phyloP scores from a whole-genome alignment of 116 monocot species.

The Cymodocea nodosa region DNA sequence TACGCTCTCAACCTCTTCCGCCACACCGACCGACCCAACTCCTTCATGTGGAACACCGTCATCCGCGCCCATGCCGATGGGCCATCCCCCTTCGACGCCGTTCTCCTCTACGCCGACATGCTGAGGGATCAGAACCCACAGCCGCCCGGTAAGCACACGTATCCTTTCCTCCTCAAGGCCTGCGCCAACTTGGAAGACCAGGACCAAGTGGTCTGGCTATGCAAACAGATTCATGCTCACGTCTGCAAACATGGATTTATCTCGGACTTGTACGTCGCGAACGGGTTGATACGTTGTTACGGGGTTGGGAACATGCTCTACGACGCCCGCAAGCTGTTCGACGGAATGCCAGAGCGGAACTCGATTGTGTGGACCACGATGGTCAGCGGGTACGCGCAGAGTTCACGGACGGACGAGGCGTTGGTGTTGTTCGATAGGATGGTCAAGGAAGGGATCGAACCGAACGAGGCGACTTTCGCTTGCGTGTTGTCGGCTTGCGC shows the following conservation, averaged over 20 bases:
- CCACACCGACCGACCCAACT: slow-evolving; percentile 26
- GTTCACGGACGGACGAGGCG: slow-evolving; percentile 19
- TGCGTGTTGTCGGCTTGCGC: slow-evolving; percentile 58
- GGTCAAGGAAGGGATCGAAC: slow-evolving; percentile 30
- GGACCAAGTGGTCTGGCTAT: background rate
- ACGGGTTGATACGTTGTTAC: slow-evolving; percentile 44
- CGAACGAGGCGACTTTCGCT: slow-evolving; percentile 38
- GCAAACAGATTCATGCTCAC: slow-evolving; percentile 38
- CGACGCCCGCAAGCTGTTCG: slow-evolving; percentile 40
- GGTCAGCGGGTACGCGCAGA: slow-evolving; percentile 50
- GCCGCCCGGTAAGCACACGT: slow-evolving; percentile 59
- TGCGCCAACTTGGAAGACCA: slow-evolving; percentile 9
- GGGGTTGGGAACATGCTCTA: slow-evolving; percentile 4
- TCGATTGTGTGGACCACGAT: slow-evolving; percentile 53
- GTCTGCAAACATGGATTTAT: slow-evolving; percentile 30
- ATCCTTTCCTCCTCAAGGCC: slow-evolving; percentile 72
- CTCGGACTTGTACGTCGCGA: slow-evolving; percentile 34
- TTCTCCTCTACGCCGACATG: slow-evolving; percentile 26
- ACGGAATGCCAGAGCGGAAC: slow-evolving; percentile 32
- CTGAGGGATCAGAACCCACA: slow-evolving; percentile 1
- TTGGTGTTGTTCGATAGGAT: slow-evolving; percentile 33
- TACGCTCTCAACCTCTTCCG: slow-evolving; percentile 32
- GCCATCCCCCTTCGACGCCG: slow-evolving; percentile 24
- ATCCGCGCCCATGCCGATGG: slow-evolving; percentile 40
- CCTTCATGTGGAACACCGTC: slow-evolving; percentile 69